Evolutionary conservation across 495 filamentous ascomycete species (phyloP), one percentile per base, ranked within the genome.

Genomic region (Parmelia sp.): DNA sequence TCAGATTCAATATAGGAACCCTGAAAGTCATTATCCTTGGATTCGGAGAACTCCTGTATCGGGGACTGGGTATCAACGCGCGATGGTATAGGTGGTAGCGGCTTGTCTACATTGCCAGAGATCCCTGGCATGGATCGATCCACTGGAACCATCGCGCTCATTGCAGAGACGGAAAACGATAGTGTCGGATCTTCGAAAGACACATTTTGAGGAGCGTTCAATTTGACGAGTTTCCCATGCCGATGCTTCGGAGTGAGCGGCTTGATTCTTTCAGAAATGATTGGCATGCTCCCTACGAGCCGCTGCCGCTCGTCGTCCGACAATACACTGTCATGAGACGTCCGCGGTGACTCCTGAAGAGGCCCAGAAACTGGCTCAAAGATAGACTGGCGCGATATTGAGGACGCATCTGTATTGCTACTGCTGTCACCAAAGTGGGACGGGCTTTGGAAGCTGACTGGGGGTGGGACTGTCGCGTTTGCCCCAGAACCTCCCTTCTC

Each of bases 171-270:
- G 58, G 65, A 66, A 29, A 63, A 60, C 17, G 77, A 69, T 49
- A 71, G 66, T 19, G 69, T 53, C 27, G 68, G 63, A 60, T 69
- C 67, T 59, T 71, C 68, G 56, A 69, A 68, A 39, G 77, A 67
- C 51, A 71, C 66, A 21, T 69, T 60, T 47, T 66, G 64, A 58
- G 63, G 63, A 58, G 69, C 57, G 67, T 68, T 69, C 57, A 69
- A 39, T 66, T 76, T 83, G 51, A 90, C 88, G n/a, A 84, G 74
- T 71, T 86, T 88, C 9, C 88, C 88, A 74, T 89, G 87, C 62
- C 86, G 82, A 47, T 80, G 86, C 68, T 76, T 86, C 3, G 87
- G 86, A 31, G 83, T 81, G 21, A 84, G 83, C 14, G 84, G 81
- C 78, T 67, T 78, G 79, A 44, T 75, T 65, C 71, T 71, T 61